Base-by-base conservation (phyloP, 2,329 filamentous ascomycete genomes). In the Alternaria dauci region DNA sequence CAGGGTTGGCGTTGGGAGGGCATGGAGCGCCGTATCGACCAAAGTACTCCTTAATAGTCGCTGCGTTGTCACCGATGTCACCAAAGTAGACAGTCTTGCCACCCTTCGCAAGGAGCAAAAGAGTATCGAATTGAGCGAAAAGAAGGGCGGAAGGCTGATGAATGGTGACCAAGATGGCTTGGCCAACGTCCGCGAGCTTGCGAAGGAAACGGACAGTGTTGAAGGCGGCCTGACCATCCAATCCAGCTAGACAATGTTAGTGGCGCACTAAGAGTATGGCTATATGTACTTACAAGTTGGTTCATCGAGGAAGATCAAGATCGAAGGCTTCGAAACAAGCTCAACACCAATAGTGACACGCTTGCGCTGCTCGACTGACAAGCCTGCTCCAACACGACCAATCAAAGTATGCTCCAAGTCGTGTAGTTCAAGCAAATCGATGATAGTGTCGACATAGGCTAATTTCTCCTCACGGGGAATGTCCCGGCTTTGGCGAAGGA, bases 31-130 rank as follows among this genome's bases (percentile, higher is more conserved):
- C 89, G 42, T 78, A 60, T 26, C 68, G 68, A 6, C 55, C 67
- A 63, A 81, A 82, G 65, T 82, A 81, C 12, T 85, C 83, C 47
- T 91, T 87, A 34, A 95, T 80, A 6, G 88, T 82, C 23, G 81
- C 77, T 0, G 91, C 91, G 57, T 94, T 90, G 41, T 87, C 82
- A 42, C 92, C 92, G 32, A 94, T 89, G 53, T 92, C 88, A 20
- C 91, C 91, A 73, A 94, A 93, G 80, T 95, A 95, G 25, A 94
- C 90, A n/a, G 89, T 90, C 51, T 89, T 85, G 12, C 92, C 92
- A 44, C 92, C 92, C 41, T 85, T 85, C 75, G 93, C 87, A 2
- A 95, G 84, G 2, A 95, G 82, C 2, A 95, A 82, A 2, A 96
- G 83, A 7, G 91, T 86, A 74, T 95, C 92, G 67, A 95, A 96